A percentile compares a stretch with the other conserved stretches of the same genome.
These are phyloP conservation scores for Pichia sp. DNA, from an alignment of 1,139 yeast species.

Conservation along the genomic window DNA sequence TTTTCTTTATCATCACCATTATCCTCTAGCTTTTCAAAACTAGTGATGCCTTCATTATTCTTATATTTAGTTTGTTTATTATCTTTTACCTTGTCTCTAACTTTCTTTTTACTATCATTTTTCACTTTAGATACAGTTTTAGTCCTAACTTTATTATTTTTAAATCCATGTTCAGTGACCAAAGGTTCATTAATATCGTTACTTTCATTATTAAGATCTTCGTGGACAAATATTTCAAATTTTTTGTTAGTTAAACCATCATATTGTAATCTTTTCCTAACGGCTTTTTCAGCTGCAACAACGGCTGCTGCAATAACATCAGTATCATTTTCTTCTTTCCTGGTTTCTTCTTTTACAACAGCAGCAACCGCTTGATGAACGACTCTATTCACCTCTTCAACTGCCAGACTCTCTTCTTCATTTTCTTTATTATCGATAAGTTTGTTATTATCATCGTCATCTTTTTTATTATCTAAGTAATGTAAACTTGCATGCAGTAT, in stretches of 20 bases:
- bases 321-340: neutral
- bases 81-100: neutral
- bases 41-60: too few relatives aligned
- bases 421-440: too few relatives aligned
- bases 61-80: too few relatives aligned
- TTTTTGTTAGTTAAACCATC: too few relatives aligned
- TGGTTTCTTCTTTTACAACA: conserved; percentile 9
- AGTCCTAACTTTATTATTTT: conserved; percentile 4
- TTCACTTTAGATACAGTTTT: neutral
- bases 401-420: conserved; percentile 27
- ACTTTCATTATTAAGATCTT: neutral
- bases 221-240: too few relatives aligned
- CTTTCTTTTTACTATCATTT: neutral
- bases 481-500: conserved; percentile 54
- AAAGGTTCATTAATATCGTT: neutral
- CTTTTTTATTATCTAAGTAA: conserved; percentile 31
- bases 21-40: too few relatives aligned
- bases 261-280: conserved; percentile 4
- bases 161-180: conserved; percentile 3
- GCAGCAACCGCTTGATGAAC: conserved; percentile 25
- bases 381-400: conserved; percentile 27
- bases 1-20: too few relatives aligned
- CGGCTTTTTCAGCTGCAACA: conserved; percentile 14
- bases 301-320: conserved; percentile 15
- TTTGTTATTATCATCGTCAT: conserved; percentile 22